Evolutionary conservation across 2,329 filamentous ascomycete species (phyloP).

Genomic region (Claviceps fusiformis): DNA sequence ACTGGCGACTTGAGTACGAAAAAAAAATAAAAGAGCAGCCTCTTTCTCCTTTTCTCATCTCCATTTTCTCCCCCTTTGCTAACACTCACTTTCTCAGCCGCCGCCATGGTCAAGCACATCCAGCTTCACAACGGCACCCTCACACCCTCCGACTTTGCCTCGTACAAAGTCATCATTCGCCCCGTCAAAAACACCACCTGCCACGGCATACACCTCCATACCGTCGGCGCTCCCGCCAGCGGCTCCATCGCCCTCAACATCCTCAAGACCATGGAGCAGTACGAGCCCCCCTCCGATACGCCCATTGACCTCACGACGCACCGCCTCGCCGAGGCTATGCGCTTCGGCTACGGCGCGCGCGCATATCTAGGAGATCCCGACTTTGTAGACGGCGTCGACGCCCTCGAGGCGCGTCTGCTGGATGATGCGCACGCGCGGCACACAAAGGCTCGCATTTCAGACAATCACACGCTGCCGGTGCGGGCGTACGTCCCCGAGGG

Average conservation of each 20-base stretch:
- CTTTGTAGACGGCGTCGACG: conserved; percentile 50
- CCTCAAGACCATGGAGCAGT: conserved; percentile 75
- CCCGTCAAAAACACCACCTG: conserved; percentile 51
- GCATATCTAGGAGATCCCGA: conserved; percentile 70
- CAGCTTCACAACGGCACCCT: conserved; percentile 66
- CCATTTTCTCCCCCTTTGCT: too few species aligned
- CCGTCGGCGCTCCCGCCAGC: conserved; percentile 61
- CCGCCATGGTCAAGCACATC: conserved; percentile 58
- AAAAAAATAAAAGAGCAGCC: background rate
- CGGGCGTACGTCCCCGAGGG: conserved; percentile 58
- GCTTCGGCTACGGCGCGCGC: conserved; percentile 74
- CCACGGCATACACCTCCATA: conserved; percentile 56
- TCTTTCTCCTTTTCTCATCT: conserved; percentile 8
- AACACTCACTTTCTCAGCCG: conserved; percentile 32
- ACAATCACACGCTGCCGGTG: conserved; percentile 57
- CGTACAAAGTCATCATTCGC: conserved; percentile 57
- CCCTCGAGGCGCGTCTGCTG: conserved; percentile 58
- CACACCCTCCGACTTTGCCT: conserved; percentile 61
- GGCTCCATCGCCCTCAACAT: conserved; percentile 63
- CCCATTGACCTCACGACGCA: conserved; percentile 58
- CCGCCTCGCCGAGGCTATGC: conserved; percentile 73
- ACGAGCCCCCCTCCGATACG: conserved; percentile 38
- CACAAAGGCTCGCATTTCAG: conserved; percentile 55
- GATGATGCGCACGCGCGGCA: conserved; percentile 41
- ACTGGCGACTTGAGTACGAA: conserved; percentile 45